Base-by-base conservation (phyloP, 768 basidiomycete genomes). In the Lactarius hatsudake region DNA sequence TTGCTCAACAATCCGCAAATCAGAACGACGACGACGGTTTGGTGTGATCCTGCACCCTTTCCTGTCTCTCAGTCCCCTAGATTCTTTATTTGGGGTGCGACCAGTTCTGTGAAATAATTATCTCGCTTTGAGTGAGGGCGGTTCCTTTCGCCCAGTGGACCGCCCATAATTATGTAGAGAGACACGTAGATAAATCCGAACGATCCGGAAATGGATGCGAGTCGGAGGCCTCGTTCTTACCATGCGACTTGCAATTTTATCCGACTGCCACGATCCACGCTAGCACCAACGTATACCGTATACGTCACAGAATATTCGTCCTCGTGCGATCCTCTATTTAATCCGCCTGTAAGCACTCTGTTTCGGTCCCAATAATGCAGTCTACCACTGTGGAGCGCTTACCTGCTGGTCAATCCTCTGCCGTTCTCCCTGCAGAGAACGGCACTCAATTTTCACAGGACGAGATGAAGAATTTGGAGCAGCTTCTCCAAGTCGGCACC, bases 21-120 rank as follows among this genome's bases (percentile, higher is more conserved):
- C 88, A 87, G 86, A 86, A 83, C 81, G 87, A 88, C 83, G 91
- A 93, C 82, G 91, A 93, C 91, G 90, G 88, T 81, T 75, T 85
- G 82, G 73, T 72, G 69, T 72, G 66, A 66, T 26, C 26, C 15
- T 26, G 48, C 55, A 48, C 28, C 60, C 68, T 69, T 82, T 82
- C 87, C 87, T 84, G 90, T 91, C 91, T 91, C 91, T 86, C 83
- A 82, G 80, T n/a, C 84, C 80, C 74, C 74, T 74, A 73, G 68
- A 67, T 73, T 69, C 73, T 75, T 71, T 70, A 69, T 66, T 71
- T 72, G 67, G 75, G 77, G 56, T 45, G 66, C 81, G 68, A 72
- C 23, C 73, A 79, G 75, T 83, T 87, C 86, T 90, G 89, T 84
- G 69, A 93, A 83, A 90, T 64, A 42, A 74, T 84, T 63, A 57